phyloP scores from a whole-genome alignment of 331 rosid species.

The Malus hybrid region DNA sequence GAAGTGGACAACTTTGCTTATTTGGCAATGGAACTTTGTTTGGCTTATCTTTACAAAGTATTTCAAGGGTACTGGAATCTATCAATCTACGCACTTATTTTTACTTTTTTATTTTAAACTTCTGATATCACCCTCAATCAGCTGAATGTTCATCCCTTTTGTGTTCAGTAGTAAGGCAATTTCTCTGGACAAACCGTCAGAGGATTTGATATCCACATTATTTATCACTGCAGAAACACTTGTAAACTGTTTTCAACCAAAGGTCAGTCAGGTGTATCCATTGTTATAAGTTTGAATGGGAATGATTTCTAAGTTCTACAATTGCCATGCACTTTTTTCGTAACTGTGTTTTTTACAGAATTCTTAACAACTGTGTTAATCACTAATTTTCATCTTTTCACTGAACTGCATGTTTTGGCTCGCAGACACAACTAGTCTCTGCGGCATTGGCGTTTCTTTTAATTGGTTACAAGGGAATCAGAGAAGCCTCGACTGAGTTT shows the following conservation, averaged over 20 bases:
- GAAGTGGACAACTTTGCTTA: constrained; percentile 50
- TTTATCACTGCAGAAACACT: constrained; percentile 55
- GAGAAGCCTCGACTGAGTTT: constrained; percentile 52
- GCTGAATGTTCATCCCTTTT: constrained; percentile 24
- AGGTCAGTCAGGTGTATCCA: constrained; percentile 44
- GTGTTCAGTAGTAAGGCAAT: constrained; percentile 37
- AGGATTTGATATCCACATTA: constrained; percentile 46
- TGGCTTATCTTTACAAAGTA: constrained; percentile 52
- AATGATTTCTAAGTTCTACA: neutral
- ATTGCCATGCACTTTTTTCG: neutral
- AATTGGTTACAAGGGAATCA: constrained; percentile 57
- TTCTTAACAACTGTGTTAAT: constrained; percentile 1
- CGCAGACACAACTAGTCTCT: constrained; percentile 58
- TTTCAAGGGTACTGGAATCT: constrained; percentile 40
- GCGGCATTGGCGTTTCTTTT: constrained; percentile 61
- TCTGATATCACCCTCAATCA: constrained; percentile 9
- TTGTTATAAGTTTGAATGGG: neutral
- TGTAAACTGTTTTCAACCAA: constrained; percentile 49
- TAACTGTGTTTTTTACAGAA: too few relatives aligned
- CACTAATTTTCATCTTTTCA: constrained; percentile 15
- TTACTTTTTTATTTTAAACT: constrained; percentile 3
- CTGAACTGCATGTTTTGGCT: constrained; percentile 23
- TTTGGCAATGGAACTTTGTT: constrained; percentile 63
- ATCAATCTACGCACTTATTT: neutral
- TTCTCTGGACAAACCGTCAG: constrained; percentile 34